phyloP scores from a whole-genome alignment of 495 filamentous ascomycete species.

The Penicillium longicatenatum region DNA sequence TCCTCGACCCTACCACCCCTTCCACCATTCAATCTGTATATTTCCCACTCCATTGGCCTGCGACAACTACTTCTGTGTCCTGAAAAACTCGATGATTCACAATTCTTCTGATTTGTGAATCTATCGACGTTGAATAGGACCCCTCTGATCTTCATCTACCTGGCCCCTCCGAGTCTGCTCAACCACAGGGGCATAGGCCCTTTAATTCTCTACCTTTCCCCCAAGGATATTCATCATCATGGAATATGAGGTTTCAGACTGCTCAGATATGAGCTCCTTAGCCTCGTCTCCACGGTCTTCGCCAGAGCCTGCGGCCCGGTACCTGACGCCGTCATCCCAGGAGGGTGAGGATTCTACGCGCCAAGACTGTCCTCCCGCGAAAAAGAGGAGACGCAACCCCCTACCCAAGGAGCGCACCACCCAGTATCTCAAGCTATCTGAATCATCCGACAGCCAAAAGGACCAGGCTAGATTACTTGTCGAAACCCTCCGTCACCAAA shows the following conservation, averaged over 20 bases:
- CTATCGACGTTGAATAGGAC: not conserved
- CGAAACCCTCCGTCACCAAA: conserved; percentile 78
- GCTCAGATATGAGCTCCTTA: conserved; percentile 59
- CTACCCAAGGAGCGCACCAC: conserved; percentile 74
- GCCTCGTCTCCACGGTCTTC: conserved; percentile 61
- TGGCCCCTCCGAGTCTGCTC: not conserved
- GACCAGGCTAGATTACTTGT: conserved; percentile 67
- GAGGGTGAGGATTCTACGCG: conserved; percentile 49
- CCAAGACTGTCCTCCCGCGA: conserved; percentile 65
- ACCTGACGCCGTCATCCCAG: conserved; percentile 60
- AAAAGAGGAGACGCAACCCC: conserved; percentile 69
- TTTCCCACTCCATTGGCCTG: conserved; percentile 2
- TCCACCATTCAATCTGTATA: not conserved
- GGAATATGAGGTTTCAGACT: conserved; percentile 42
- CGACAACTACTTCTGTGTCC: not conserved
- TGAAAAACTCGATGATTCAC: not conserved
- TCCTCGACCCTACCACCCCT: not conserved
- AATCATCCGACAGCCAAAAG: conserved; percentile 51
- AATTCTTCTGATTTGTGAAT: not conserved
- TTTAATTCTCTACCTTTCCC: conserved; percentile 1
- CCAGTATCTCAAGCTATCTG: conserved; percentile 69
- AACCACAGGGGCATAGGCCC: not conserved
- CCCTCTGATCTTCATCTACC: conserved; percentile 2
- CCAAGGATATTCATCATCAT: conserved; percentile 25
- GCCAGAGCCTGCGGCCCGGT: conserved; percentile 52